Evolutionary conservation across 768 basidiomycete species (phyloP), one percentile per base, ranked within the genome.

Genomic region (Boletus speciosus): DNA sequence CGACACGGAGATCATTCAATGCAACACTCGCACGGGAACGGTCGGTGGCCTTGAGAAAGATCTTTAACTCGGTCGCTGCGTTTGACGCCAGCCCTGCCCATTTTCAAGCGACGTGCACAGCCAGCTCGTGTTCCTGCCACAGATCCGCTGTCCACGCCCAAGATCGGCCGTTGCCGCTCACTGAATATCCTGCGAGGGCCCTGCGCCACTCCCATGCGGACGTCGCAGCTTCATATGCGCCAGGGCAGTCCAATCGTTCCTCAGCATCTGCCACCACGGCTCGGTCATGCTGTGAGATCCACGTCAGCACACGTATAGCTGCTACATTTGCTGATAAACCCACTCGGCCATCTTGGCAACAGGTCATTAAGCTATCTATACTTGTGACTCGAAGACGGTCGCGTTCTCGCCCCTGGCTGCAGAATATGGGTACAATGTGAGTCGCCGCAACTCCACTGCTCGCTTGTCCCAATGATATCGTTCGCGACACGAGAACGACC

Each of bases 1-100:
- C 35, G 66, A 62, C 47, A 49, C 55, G 55, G 58, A 34, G 52
- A 62, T 60, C 56, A 56, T 64, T 29, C 7, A 29, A 8, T 59
- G 36, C 51, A 27, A 49, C 52, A n/a, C 19, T 19, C 19, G 19
- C 19, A 19, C 38, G 39, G 58, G 51, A 38, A 44, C 52, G 34
- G 36, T 31, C 34, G 27, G 16, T 48, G 27, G 1, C 27, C 55
- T 55, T 59, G 54, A 47, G 52, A 61, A 27, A 64, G 64, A 58
- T 51, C 52, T 29, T 43, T 10, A 14, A 38, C 40, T 39, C 37
- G 34, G 44, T 58, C 52, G 46, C 40, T 43, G 50, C 46, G 47
- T 29, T 55, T 55, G 49, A 43, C 54, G 59, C 59, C 41, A 46
- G 37, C 36, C 2, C 25, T 51, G 23, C 23, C 6, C 5, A 31